Evolutionary conservation across 2,329 filamentous ascomycete species (phyloP).

Genomic region (Apiospora rasikravindrae): DNA sequence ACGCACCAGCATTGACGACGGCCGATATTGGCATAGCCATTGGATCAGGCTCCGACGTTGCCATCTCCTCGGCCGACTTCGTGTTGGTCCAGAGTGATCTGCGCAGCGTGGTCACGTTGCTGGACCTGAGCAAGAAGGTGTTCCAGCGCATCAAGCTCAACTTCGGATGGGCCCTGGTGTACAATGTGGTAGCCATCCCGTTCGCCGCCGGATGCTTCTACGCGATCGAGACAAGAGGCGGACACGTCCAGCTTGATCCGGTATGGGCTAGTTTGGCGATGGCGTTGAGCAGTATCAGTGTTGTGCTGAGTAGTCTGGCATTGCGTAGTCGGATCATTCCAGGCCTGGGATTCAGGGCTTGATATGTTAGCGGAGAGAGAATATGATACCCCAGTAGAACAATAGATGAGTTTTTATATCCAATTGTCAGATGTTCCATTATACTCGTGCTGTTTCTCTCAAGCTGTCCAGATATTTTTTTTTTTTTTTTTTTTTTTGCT

Average conservation of each 20-base stretch:
- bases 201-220: conserved; percentile 83
- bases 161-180: conserved; percentile 83
- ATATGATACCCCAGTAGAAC: not conserved
- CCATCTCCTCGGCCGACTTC: conserved; percentile 81
- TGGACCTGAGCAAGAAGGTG: conserved; percentile 72
- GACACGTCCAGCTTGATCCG: conserved; percentile 71
- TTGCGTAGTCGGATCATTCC: conserved; percentile 44
- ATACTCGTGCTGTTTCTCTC: not conserved
- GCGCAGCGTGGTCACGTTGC: conserved; percentile 71
- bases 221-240: conserved; percentile 46
- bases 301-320: conserved; percentile 80
- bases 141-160: conserved; percentile 83
- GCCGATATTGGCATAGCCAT: conserved; percentile 87
- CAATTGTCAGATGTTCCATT: not conserved
- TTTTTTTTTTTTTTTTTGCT: too few relatives aligned
- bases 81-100: conserved; percentile 79
- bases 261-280: conserved; percentile 92
- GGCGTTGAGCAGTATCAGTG: conserved; percentile 89
- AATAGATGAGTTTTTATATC: not conserved
- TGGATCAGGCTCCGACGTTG: conserved; percentile 82
- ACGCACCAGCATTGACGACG: conserved; percentile 79
- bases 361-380: not conserved
- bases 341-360: not conserved
- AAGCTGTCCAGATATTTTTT: not conserved
- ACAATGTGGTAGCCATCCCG: conserved; percentile 79